phyloP scores from a whole-genome alignment of 129 eudicot genomes.

The Rutidosis leptorrhynchoides region DNA sequence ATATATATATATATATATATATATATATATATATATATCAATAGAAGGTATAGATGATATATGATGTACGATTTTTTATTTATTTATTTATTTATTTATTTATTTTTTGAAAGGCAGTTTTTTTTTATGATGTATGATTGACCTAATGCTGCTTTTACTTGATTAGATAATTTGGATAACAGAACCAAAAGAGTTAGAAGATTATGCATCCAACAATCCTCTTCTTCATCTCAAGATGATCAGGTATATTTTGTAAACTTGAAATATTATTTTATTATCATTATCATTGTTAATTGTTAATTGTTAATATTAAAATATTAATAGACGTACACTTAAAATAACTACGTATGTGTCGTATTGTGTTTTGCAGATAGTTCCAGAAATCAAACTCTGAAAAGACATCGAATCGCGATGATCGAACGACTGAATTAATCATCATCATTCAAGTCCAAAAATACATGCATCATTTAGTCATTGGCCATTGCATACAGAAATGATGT shows the following conservation, averaged over 20 bases:
- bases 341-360: neutral
- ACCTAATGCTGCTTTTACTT: neutral
- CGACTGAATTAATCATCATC: neutral
- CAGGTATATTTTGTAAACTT: slow-evolving; percentile 25
- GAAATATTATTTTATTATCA: neutral
- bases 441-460: neutral
- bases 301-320: neutral
- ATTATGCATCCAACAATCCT: slow-evolving; percentile 12
- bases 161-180: slow-evolving; percentile 14
- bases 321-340: neutral
- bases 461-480: neutral
- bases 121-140: no score
- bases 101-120: neutral
- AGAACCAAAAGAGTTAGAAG: slow-evolving; percentile 12
- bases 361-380: slow-evolving; percentile 31
- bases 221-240: slow-evolving; percentile 14
- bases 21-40: no score
- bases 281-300: neutral
- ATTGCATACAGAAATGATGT: neutral
- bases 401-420: neutral
- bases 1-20: no score
- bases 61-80: no score
- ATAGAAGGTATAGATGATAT: no score
- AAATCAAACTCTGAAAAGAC: slow-evolving; percentile 7
- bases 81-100: neutral